phyloP scores from a whole-genome alignment of 495 filamentous ascomycete species.

The Aspergillus carlsbadensis region DNA sequence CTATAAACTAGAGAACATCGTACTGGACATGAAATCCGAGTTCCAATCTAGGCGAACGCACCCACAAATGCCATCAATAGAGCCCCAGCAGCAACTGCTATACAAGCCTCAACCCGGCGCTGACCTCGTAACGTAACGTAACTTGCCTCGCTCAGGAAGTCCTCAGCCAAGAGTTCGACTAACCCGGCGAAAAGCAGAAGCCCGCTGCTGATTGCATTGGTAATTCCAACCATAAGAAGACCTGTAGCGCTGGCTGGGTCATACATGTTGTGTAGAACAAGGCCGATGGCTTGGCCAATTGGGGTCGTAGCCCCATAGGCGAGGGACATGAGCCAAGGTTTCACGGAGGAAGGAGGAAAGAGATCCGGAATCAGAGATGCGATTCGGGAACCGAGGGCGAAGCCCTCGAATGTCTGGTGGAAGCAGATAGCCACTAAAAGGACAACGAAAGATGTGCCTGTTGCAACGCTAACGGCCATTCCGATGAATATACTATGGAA shows the following conservation, averaged over 20 bases:
- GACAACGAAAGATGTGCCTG: constrained; percentile 72
- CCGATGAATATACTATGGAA: constrained; percentile 90
- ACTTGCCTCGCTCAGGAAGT: constrained; percentile 87
- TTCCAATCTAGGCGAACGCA: constrained; percentile 72
- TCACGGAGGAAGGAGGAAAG: constrained; percentile 48
- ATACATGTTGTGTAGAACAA: constrained; percentile 79
- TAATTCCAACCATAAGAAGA: constrained; percentile 85
- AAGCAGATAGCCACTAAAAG: constrained; percentile 81
- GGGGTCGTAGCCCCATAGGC: constrained; percentile 92
- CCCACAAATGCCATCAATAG: constrained; percentile 85
- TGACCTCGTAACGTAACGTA: constrained; percentile 70
- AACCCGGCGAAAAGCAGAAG: constrained; percentile 87
- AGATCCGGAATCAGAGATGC: constrained; percentile 58
- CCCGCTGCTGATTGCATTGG: constrained; percentile 87
- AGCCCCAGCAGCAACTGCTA: constrained; percentile 74
- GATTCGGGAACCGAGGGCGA: constrained; percentile 73
- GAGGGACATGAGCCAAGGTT: constrained; percentile 92
- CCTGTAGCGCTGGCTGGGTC: constrained; percentile 80
- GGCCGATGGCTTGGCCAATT: constrained; percentile 83
- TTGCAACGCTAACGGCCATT: constrained; percentile 83
- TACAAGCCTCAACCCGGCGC: constrained; percentile 71
- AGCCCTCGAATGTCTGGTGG: constrained; percentile 81
- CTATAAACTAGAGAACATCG: background rate
- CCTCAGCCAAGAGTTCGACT: constrained; percentile 89
- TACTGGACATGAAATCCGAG: background rate